These are phyloP conservation scores for Pythium phragmiticola DNA, from an alignment of 352 stramenopile genomes.

Conservation along the genomic window DNA sequence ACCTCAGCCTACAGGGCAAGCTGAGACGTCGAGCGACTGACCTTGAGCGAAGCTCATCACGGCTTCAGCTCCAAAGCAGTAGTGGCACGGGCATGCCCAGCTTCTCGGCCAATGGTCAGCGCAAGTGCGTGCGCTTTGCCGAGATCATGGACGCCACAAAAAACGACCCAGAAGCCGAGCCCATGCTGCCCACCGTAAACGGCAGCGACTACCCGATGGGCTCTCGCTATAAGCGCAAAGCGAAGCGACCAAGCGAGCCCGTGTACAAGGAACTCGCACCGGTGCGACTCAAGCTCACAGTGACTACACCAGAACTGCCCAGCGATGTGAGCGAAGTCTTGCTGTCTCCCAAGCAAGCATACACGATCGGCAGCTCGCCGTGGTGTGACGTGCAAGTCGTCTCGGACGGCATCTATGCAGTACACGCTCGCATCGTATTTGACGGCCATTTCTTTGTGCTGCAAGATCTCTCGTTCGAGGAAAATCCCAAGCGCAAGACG, in stretches of 20 bases:
- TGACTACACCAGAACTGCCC: slow-evolving; percentile 15
- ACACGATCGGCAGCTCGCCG: slow-evolving; percentile 58
- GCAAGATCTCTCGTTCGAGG: slow-evolving; percentile 71
- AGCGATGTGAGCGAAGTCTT: slow-evolving; percentile 22
- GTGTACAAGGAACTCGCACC: slow-evolving; percentile 16
- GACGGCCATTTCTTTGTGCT: slow-evolving; percentile 67
- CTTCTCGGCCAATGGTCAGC: slow-evolving; percentile 5
- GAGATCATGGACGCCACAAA: slow-evolving; percentile 22
- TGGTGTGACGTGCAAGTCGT: slow-evolving; percentile 55
- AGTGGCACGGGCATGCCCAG: slow-evolving; percentile 15
- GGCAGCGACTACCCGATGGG: slow-evolving; percentile 30
- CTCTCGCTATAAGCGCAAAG: slow-evolving; percentile 50
- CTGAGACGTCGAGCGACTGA: slow-evolving; percentile 26
- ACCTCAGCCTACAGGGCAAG: slow-evolving; percentile 15
- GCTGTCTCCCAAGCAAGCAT: slow-evolving; percentile 30
- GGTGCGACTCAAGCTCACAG: slow-evolving; percentile 11
- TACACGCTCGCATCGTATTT: slow-evolving; percentile 65
- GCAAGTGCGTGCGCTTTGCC: slow-evolving; percentile 27
- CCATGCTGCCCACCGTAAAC: slow-evolving; percentile 33
- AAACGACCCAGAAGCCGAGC: slow-evolving; percentile 9
- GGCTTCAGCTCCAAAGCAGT: slow-evolving; percentile 16
- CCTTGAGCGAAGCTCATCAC: slow-evolving; percentile 10
- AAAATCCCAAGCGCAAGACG: slow-evolving; percentile 49
- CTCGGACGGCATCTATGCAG: slow-evolving; percentile 41
- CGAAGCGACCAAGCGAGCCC: slow-evolving; percentile 22